Evolutionary conservation across 768 basidiomycete species (phyloP), one percentile per base, ranked within the genome.

Genomic region (Clitopilus passeckerianus): DNA sequence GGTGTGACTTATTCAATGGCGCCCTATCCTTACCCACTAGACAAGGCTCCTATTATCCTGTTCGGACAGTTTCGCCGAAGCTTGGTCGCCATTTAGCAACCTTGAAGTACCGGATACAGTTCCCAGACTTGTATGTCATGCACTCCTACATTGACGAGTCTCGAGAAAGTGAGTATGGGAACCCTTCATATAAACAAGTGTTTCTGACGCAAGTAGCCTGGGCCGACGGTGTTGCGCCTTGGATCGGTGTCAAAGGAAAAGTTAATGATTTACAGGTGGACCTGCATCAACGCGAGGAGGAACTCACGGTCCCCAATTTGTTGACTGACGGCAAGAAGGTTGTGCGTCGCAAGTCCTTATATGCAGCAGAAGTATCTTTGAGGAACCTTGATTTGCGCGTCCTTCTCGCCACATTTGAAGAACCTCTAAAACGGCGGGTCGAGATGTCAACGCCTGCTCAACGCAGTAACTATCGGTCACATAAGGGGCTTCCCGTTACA

Each of bases 231-330:
- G 81, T 87, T 44, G 87, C 89, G 2, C 84, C 86, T 12, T 88
- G 88, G 71, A 82, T 97, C 34, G 95, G 95, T 3, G 77, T 95
- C 35, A 98, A 98, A 70, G 91, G 85, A 16, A 80, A 86, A 66
- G 83, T 95, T 35, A 86, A 87, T 34, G 83, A 86, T 53, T 86
- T 97, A 68, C 87, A 90, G 62, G 92, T 90, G 50, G 95, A 98
- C 68, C 82, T 95, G 75, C 95, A 98, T 70, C 95, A 97, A 72
- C 81, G 94, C 55, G 89, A 90, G 61, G 90, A 95, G 74, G 93
- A 95, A 75, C 80, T 81, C 7, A 76, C 76, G 1, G 80, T 86
- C 1, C 75, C 79, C 7, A 85, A 86, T n/a, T 75, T 77, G 56
- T 72, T 80, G 53, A 78, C 86, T 6, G 74, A 83, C 22, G 80